Base-by-base conservation (phyloP, 2,329 filamentous ascomycete genomes). In the Monosporascus sp. region DNA sequence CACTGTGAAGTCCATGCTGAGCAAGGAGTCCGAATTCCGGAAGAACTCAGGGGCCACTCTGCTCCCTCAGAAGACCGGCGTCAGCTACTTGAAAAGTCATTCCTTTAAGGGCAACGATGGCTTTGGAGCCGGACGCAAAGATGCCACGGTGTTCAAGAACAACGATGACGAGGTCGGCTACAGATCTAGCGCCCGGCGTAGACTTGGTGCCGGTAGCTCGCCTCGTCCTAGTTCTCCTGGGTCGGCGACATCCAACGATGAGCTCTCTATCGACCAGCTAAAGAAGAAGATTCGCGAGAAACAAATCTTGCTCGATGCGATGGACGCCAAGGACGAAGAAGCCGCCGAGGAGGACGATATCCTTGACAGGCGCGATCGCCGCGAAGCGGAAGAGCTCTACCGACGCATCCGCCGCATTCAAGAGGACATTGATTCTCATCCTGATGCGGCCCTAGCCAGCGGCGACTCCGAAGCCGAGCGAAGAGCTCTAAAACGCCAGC, bases 141-240 rank as follows among this genome's bases (percentile, higher is more conserved):
- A 99, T 73, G 94, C 89, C 3, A 99, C 94, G 0, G 88, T 97
- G 3, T 99, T 93, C 73, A 93, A 95, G 67, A 97, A 97, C 67
- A 94, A 97, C 60, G 91, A 96, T 63, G 90, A 96, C 61, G 88
- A 91, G 54, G 83, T 95, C 63, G 91, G 90, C 5, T 99, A 99
- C 67, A 88, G 87, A 62, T 97, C 94, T 14, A 97, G 92, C 69
- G 94, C 94, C 51, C 89, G 94, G 58, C 89, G 92, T 58, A 85
- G 94, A 60, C 74, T 95, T 52, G 90, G 89, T 41, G 79, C 78
- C 48, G 85, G 83, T 55, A 77, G 76, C 42, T 94, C 91, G 8
- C 90, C 91, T 47, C 92, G 91, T 2, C 90, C 93, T 6, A 84
- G 86, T 27, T 86, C 86, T 4, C 89, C 89, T 9, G 79, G 81